Conservation (phyloP, 2,329 filamentous ascomycete species). For the Arthrocladium fulminans region DNA sequence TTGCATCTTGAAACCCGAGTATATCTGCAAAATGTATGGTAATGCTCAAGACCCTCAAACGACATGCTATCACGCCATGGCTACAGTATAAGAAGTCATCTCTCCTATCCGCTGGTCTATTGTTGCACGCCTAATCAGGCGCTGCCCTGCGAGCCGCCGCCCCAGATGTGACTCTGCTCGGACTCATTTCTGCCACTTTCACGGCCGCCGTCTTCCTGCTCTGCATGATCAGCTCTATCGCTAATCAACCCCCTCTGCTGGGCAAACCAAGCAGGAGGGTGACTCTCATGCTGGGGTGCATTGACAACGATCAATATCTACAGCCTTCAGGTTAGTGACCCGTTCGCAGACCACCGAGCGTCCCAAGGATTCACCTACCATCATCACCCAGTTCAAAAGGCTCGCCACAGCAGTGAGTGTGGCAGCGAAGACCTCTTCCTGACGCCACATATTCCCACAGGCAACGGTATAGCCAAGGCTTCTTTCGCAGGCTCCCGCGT, state of each 20-base stretch:
- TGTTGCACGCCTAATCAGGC: too few relatives aligned
- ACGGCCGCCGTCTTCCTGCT: not conserved
- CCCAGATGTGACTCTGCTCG: not conserved
- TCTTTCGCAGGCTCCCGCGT: slow-evolving; percentile 27
- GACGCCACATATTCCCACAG: slow-evolving; percentile 27
- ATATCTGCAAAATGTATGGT: too few relatives aligned
- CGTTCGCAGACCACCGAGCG: too few relatives aligned
- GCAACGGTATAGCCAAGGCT: slow-evolving; percentile 27
- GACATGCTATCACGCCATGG: too few relatives aligned
- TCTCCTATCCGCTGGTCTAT: too few relatives aligned
- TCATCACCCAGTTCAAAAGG: slow-evolving; percentile 12
- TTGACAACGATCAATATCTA: not conserved
- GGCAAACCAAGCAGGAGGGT: not conserved
- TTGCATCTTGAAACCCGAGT: too few relatives aligned
- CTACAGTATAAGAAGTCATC: too few relatives aligned
- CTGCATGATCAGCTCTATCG: not conserved
- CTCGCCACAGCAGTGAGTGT: slow-evolving; percentile 22
- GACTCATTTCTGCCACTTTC: not conserved
- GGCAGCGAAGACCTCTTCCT: slow-evolving; percentile 23
- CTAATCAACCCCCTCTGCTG: not conserved
- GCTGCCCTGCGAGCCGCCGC: not conserved
- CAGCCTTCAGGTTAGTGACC: too few relatives aligned
- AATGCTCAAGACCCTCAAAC: too few relatives aligned
- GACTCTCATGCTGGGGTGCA: not conserved
- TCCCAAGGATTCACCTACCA: slow-evolving; percentile 6